phyloP scores from a whole-genome alignment of 805 yeast species.

The Ogataea henricii region DNA sequence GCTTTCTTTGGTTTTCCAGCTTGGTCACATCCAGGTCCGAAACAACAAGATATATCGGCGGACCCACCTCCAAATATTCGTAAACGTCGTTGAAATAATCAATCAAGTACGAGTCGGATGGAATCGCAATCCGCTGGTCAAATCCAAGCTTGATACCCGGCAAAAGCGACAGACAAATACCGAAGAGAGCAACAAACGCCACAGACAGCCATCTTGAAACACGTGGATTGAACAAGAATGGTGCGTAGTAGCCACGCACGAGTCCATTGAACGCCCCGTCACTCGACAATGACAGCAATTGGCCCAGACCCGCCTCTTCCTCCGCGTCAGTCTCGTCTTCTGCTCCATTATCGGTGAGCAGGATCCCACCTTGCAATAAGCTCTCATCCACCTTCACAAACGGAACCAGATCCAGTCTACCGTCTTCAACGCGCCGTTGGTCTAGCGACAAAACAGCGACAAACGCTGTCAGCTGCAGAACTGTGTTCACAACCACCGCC shows the following conservation, averaged over 20 bases:
- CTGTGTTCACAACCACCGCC: constrained; percentile 74
- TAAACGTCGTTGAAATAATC: constrained; percentile 79
- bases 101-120: constrained; percentile 77
- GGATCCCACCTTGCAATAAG: constrained; percentile 9
- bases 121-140: constrained; percentile 88
- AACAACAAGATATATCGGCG: constrained; percentile 89
- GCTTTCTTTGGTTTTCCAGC: constrained; percentile 61
- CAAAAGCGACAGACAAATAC: constrained; percentile 64
- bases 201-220: constrained; percentile 50
- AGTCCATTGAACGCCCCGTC: constrained; percentile 40
- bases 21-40: constrained; percentile 63
- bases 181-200: constrained; percentile 62
- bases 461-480: constrained; percentile 80
- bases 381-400: constrained; percentile 42
- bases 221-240: constrained; percentile 52
- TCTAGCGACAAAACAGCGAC: constrained; percentile 71
- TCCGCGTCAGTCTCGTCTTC: constrained; percentile 13
- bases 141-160: constrained; percentile 78
- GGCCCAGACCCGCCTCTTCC: constrained; percentile 24
- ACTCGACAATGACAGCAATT: constrained; percentile 24
- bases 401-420: constrained; percentile 63
- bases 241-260: constrained; percentile 56
- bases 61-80: constrained; percentile 77
- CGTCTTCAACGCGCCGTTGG: constrained; percentile 58
- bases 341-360: constrained; percentile 18